Base-by-base conservation (phyloP, 345 rosid genomes). In the Salix brachista region DNA sequence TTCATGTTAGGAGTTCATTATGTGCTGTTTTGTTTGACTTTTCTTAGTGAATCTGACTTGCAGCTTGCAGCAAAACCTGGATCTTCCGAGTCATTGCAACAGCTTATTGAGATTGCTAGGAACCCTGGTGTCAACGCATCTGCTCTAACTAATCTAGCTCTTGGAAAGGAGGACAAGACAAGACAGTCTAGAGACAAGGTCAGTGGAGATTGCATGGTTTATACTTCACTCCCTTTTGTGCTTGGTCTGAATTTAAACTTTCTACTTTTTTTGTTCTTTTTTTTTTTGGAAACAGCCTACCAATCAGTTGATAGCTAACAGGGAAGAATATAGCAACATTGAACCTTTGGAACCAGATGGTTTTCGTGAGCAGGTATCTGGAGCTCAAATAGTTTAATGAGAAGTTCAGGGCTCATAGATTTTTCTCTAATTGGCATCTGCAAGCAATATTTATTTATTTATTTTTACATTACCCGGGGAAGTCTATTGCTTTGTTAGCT, bases 31-130 rank as follows among this genome's bases (percentile, higher is more conserved):
- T 52, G 61, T 65, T n/a, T 74, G 67, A n/a, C 34, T 64, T 62
- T 75, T 76, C 60, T 80, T 19, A 75, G 61, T 78, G 37, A 54
- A 77, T 65, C 5, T 67, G 46, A 70, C 56, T 61, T 86, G 83
- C 84, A 96, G 99, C 86, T 92, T 83, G 90, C 92, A n/a, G 72
- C 91, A 77, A 96, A 91, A 84, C 85, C 97, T 75, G 99, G 96
- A 76, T 87, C 96, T 72, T 82, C 89, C 0, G 99, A 92, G 83
- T 89, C 96, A 66, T 78, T 96, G 77, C 97, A 89, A 81, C 94
- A 91, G 67, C 81, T 96, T 80, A 84, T 96, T 83, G 99, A 92
- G 90, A 83, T 88, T 76, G 84, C 90, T 67, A 87, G 86, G 83
- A 91, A 93, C 81, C 99, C 97, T 77, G 83, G 82, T 76, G 70